phyloP scores from a whole-genome alignment of 805 yeast genomes.

The Ogataea pignaliae region DNA sequence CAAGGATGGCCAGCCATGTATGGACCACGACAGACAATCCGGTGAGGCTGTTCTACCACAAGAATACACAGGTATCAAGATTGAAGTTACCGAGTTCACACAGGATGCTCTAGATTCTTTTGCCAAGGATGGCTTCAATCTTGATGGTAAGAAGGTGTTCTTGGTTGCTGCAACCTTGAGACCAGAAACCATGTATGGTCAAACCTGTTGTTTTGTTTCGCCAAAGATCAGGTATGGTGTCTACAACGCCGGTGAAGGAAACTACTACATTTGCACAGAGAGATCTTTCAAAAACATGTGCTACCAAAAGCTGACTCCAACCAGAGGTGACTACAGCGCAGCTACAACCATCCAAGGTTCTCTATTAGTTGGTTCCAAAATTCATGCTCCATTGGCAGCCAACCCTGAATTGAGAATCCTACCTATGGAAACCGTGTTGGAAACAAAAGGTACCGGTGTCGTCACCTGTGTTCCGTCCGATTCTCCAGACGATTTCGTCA shows the following conservation, averaged over 20 bases:
- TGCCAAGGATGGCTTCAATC: constrained; percentile 42
- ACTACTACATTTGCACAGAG: constrained; percentile 80
- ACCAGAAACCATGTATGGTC: constrained; percentile 99
- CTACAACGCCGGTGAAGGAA: constrained; percentile 75
- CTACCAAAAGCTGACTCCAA: constrained; percentile 88
- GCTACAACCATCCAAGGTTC: constrained; percentile 61
- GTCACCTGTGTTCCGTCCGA: constrained; percentile 99
- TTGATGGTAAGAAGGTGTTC: constrained; percentile 58
- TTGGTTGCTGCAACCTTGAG: constrained; percentile 95
- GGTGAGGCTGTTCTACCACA: constrained; percentile 98
- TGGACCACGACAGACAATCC: constrained; percentile 96
- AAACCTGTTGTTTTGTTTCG: constrained; percentile 95
- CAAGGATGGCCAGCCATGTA: constrained; percentile 98
- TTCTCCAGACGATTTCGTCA: constrained; percentile 95
- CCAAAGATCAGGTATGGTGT: constrained; percentile 92
- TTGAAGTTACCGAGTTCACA: constrained; percentile 59
- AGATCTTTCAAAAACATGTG: constrained; percentile 98
- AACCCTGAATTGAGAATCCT: constrained; percentile 70
- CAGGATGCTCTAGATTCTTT: constrained; percentile 52
- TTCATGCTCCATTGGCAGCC: constrained; percentile 77
- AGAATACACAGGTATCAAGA: constrained; percentile 92
- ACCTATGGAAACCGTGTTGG: constrained; percentile 97
- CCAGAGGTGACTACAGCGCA: constrained; percentile 72
- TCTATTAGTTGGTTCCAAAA: constrained; percentile 77
- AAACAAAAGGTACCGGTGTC: constrained; percentile 97